phyloP scores from a whole-genome alignment of 1,139 yeast species.

The Keqinozyma sinolaborantium region DNA sequence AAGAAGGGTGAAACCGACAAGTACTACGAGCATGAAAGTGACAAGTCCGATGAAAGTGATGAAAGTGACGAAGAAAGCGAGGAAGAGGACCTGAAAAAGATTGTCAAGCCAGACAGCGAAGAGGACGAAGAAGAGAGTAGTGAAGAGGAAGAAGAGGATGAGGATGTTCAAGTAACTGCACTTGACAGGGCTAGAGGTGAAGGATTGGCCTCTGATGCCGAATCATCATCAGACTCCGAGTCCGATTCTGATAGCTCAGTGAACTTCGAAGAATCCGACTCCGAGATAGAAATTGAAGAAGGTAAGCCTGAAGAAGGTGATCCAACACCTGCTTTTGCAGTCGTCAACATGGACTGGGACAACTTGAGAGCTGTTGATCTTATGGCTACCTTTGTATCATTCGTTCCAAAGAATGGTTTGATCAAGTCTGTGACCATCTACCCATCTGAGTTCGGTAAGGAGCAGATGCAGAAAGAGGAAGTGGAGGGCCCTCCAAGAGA shows the following conservation, averaged over 20 bases:
- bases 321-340: constrained; percentile 79
- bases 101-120: constrained; percentile 13
- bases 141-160: constrained; percentile 11
- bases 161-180: constrained; percentile 8
- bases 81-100: constrained; percentile 12
- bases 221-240: constrained; percentile 19
- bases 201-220: constrained; percentile 27
- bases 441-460: constrained; percentile 93
- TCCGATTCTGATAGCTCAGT: constrained; percentile 33
- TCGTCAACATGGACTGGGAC: constrained; percentile 97
- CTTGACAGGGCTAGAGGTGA: constrained; percentile 71
- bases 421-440: constrained; percentile 72
- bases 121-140: constrained; percentile 13
- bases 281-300: constrained; percentile 54
- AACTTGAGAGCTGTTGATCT: constrained; percentile 80
- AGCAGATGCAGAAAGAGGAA: constrained; percentile 88
- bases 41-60: constrained; percentile 18
- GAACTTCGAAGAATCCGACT: constrained; percentile 39
- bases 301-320: constrained; percentile 78
- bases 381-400: constrained; percentile 85
- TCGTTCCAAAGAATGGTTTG: constrained; percentile 74
- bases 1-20: constrained; percentile 51
- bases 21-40: constrained; percentile 55
- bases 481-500: constrained; percentile 91
- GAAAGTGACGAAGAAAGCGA: constrained; percentile 22